phyloP scores from a whole-genome alignment of 2,329 filamentous ascomycete species.

The Aurifilum marmelostoma region DNA sequence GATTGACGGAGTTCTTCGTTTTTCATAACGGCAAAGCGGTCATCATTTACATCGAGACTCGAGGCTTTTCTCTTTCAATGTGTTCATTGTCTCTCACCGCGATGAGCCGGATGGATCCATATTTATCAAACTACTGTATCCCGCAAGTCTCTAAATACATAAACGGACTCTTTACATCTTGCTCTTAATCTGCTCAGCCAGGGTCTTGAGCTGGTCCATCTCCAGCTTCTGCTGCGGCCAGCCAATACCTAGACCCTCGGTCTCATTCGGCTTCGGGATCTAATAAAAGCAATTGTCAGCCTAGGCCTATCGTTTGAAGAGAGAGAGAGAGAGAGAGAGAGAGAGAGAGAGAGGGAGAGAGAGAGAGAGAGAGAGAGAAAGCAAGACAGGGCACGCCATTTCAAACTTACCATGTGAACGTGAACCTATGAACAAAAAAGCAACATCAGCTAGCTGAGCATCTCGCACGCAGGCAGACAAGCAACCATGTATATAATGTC shows the following conservation, averaged over 20 bases:
- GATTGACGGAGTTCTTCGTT: background rate
- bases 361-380: too few relatives aligned
- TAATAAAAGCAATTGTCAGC: slow-evolving; percentile 38
- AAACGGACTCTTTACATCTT: slow-evolving; percentile 67
- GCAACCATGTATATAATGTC: too few relatives aligned
- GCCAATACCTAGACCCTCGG: slow-evolving; percentile 75
- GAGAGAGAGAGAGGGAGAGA: too few relatives aligned
- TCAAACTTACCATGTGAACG: slow-evolving; percentile 90
- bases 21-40: background rate
- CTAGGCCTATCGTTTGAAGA: background rate
- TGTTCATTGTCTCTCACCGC: background rate
- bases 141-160: background rate
- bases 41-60: background rate
- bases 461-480: slow-evolving; percentile 15
- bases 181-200: slow-evolving; percentile 82
- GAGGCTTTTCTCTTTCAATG: background rate
- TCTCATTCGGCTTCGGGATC: slow-evolving; percentile 91
- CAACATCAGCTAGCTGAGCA: background rate
- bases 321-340: background rate
- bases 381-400: slow-evolving; percentile 17
- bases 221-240: slow-evolving; percentile 80
- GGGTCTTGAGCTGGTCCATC: slow-evolving; percentile 80
- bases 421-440: slow-evolving; percentile 65
- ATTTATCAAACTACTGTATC: background rate
- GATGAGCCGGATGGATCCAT: background rate